Percentiles rank a stretch among this genome's conserved stretches.
These are phyloP conservation scores for Gossypium herbaceum DNA, from an alignment of 345 rosid species.

Conservation along the genomic window DNA sequence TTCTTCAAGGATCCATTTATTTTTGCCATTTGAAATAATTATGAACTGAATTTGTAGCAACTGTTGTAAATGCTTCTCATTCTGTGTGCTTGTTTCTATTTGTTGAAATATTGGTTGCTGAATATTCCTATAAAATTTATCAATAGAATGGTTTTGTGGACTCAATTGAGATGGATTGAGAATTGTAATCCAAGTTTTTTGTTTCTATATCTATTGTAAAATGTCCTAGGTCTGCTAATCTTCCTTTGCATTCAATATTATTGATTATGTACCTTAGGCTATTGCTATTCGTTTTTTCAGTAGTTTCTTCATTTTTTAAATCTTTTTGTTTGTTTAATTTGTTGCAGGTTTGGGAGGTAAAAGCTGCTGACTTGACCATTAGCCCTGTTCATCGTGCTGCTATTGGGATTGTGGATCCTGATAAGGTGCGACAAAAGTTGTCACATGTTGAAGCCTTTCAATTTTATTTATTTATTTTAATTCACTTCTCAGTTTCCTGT, in stretches of 20 bases:
- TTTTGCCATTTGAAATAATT: background rate
- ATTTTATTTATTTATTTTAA: background rate
- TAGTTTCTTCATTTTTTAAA: background rate
- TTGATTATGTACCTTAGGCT: background rate
- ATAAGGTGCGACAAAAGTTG: slow-evolving; percentile 52
- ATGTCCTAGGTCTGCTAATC: background rate
- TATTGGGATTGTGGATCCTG: slow-evolving; percentile 68
- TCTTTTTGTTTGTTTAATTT: background rate
- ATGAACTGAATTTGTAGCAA: background rate
- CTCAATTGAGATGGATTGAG: background rate
- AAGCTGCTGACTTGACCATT: slow-evolving; percentile 92
- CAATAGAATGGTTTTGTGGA: background rate
- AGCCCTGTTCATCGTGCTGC: slow-evolving; percentile 95
- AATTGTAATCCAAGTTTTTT: background rate
- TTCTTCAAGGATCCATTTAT: background rate
- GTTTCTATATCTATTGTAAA: background rate
- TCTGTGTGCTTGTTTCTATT: background rate
- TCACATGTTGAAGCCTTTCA: background rate
- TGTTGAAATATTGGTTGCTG: background rate
- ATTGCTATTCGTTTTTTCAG: background rate
- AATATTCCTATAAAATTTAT: background rate
- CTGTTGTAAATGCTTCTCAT: background rate
- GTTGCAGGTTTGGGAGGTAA: slow-evolving; percentile 93
- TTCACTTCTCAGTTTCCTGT: background rate
- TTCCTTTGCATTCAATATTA: background rate